phyloP scores from a whole-genome alignment of 2,329 filamentous ascomycete genomes.

The Westerdykella ornata region DNA sequence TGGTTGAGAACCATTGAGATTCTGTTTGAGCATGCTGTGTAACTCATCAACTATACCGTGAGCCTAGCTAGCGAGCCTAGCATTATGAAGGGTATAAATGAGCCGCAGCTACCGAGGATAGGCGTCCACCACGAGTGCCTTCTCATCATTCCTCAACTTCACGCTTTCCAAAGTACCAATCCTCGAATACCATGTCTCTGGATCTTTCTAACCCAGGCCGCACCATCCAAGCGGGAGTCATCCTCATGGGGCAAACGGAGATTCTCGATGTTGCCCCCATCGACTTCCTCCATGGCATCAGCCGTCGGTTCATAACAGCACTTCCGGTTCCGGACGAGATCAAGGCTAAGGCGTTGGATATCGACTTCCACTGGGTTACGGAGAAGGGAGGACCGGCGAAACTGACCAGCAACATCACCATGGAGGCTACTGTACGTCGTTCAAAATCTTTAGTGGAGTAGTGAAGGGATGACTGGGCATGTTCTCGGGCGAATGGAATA shows the following conservation, averaged over 20 bases:
- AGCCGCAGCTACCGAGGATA: too few relatives aligned
- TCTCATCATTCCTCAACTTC: too few relatives aligned
- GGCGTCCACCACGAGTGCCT: too few relatives aligned
- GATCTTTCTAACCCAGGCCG: slow-evolving; percentile 11
- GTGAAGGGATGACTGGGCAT: not conserved
- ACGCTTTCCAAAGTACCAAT: too few relatives aligned
- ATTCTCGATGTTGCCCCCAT: slow-evolving; percentile 28
- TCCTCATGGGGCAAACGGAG: slow-evolving; percentile 18
- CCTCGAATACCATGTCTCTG: too few relatives aligned
- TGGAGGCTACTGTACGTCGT: slow-evolving; percentile 12
- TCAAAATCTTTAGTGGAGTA: not conserved
- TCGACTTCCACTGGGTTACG: slow-evolving; percentile 30
- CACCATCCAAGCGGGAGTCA: slow-evolving; percentile 13
- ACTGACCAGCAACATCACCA: slow-evolving; percentile 11
- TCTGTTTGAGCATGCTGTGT: too few relatives aligned
- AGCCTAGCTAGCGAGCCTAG: too few relatives aligned
- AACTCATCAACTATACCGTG: too few relatives aligned
- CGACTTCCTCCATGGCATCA: slow-evolving; percentile 20
- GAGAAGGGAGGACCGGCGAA: slow-evolving; percentile 13
- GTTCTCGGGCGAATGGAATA: not conserved
- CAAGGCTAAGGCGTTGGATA: slow-evolving; percentile 17
- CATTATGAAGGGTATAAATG: too few relatives aligned
- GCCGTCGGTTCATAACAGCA: slow-evolving; percentile 11
- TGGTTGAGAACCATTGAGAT: too few relatives aligned
- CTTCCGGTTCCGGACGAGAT: slow-evolving; percentile 10